phyloP scores from a whole-genome alignment of 768 basidiomycete species.

The Suillus clintonianus region DNA sequence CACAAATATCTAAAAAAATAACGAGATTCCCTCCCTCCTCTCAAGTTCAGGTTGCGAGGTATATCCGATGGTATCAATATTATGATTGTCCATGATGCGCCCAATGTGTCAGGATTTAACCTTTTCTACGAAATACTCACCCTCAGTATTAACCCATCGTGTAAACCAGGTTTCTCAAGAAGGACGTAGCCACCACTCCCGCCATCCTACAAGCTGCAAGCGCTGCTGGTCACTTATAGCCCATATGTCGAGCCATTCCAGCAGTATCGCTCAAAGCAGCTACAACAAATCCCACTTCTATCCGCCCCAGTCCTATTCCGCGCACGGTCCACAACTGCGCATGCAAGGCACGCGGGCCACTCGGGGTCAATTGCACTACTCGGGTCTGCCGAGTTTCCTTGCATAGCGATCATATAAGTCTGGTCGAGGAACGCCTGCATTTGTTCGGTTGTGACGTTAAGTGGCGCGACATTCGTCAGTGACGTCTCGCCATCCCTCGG shows the following conservation, averaged over 20 bases:
- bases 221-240: background rate
- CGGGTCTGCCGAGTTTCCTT: conserved; percentile 32
- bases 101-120: too few species aligned
- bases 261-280: conserved; percentile 28
- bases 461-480: conserved; percentile 33
- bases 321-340: conserved; percentile 46
- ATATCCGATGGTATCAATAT: too few species aligned
- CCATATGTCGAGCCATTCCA: conserved; percentile 8
- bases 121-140: too few species aligned
- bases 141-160: too few species aligned
- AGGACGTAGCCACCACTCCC: background rate
- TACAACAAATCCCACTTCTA: conserved; percentile 7
- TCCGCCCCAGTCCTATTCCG: conserved; percentile 14
- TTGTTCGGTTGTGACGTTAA: conserved; percentile 16
- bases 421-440: conserved; percentile 44
- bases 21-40: too few species aligned
- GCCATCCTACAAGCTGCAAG: background rate
- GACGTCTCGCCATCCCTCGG: conserved; percentile 36
- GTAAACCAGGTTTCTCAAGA: too few species aligned
- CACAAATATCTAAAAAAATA: too few species aligned
- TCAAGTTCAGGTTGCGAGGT: too few species aligned
- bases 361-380: conserved; percentile 29
- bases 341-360: conserved; percentile 47
- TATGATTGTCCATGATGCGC: too few species aligned
- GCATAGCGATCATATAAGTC: conserved; percentile 38